Conservation (phyloP, 192 early-diverging fungal genomes). For the Backusella luteola region DNA sequence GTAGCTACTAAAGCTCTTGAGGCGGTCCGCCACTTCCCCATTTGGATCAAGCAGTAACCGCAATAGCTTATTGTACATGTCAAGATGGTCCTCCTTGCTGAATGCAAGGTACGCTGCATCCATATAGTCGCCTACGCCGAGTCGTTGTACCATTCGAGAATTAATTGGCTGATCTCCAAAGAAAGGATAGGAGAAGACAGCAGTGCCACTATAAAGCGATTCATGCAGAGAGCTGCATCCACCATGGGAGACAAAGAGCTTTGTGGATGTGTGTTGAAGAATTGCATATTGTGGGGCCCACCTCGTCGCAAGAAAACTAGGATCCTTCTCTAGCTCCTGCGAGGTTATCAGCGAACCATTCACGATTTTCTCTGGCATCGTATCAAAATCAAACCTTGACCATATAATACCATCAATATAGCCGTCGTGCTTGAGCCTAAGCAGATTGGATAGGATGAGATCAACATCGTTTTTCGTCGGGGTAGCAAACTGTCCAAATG, state of each 20-base stretch:
- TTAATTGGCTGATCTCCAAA: slow-evolving; percentile 27
- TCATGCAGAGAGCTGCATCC: slow-evolving; percentile 30
- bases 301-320: background rate
- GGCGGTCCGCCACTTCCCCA: background rate
- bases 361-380: background rate
- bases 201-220: slow-evolving; percentile 22
- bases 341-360: background rate
- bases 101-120: background rate
- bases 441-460: slow-evolving; percentile 19
- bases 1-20: background rate
- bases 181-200: slow-evolving; percentile 26
- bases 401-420: slow-evolving; percentile 38
- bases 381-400: background rate
- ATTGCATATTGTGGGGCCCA: slow-evolving; percentile 34
- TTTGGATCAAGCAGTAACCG: background rate
- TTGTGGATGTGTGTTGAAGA: slow-evolving; percentile 22
- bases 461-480: background rate
- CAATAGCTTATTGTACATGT: background rate
- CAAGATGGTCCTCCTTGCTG: background rate
- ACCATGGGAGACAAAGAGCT: slow-evolving; percentile 27
- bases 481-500: slow-evolving; percentile 26
- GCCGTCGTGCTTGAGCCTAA: background rate
- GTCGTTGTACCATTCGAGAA: background rate
- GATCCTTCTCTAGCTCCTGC: background rate
- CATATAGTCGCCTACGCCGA: background rate